Base-by-base conservation (phyloP, 129 eudicot species). In the Daucus carota region DNA sequence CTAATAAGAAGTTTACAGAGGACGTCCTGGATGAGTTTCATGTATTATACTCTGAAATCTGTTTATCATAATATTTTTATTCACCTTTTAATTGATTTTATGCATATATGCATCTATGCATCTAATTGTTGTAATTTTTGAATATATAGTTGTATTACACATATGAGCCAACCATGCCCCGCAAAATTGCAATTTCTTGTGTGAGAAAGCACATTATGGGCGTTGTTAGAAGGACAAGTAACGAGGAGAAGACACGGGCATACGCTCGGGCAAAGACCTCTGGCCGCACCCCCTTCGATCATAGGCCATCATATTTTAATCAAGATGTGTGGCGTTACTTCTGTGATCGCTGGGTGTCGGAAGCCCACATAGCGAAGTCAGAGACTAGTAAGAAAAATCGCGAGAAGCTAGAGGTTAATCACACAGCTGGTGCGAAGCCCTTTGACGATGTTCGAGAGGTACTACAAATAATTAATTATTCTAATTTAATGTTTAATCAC, bases 371-470 rank as follows among this genome's bases (percentile, higher is more conserved):
- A n/a, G 63, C 63, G 10, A 54, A 54, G 63, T 54, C 63, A 3
- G 63, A 54, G 63, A 54, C 63, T n/a, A 54, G 63, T 54, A 54
- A 54, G 63, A 54, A 54, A 54, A 54, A 54, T 54, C 63, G 63
- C 0, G 63, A 54, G 28, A 54, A 54, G 31, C 63, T 54, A 1
- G 63, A 54, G 63, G 63, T 54, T 29, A 54, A 54, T n/a, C 63
- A 54, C 63, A 54, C 63, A 54, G 63, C 63, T 54, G 63, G 63
- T 54, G 63, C 63, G 0, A 54, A 54, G 24, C 31, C 31, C 15
- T 54, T 54, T 54, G 63, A 54, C 13, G 63, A 54, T n/a, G 63
- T 54, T n/a, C 63, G 31, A 7, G 63, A 54, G 63, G 63, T 54
- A 54, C 63, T 2, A 54, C 2, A 54, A n/a, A n/a, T n/a, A 24